A percentile compares a stretch with the other conserved stretches of the same genome.
These are phyloP conservation scores for Goffeauzyma gilvescens DNA, from an alignment of 768 basidiomycete genomes.

Conservation along the genomic window DNA sequence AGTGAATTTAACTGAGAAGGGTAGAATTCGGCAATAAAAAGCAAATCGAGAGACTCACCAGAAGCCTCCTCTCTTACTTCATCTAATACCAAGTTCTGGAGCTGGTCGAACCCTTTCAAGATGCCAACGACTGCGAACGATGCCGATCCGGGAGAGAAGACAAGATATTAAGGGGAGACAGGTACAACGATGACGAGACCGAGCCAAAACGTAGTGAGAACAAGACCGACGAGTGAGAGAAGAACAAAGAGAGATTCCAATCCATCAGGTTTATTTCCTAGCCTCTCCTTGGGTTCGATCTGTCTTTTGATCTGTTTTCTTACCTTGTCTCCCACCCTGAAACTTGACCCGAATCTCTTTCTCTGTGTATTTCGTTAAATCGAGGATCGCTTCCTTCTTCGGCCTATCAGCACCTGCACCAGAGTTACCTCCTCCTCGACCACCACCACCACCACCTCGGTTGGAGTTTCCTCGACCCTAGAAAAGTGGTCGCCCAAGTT, in stretches of 20 bases:
- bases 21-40: not conserved
- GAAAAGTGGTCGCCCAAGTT: too few species aligned
- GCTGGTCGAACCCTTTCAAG: conserved; percentile 87
- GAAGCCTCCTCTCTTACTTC: conserved; percentile 70
- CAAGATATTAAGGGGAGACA: conserved; percentile 1
- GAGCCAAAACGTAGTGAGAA: not conserved
- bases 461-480: not conserved
- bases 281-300: not conserved
- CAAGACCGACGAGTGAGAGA: not conserved
- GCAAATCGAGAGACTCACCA: conserved; percentile 35
- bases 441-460: conserved; percentile 31
- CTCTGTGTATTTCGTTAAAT: conserved; percentile 83
- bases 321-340: conserved; percentile 76
- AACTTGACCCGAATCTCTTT: conserved; percentile 88
- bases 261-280: not conserved
- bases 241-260: not conserved
- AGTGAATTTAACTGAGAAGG: not conserved
- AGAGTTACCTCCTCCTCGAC: conserved; percentile 39
- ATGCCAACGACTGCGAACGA: conserved; percentile 55
- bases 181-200: not conserved
- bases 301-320: not conserved
- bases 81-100: conserved; percentile 90
- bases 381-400: conserved; percentile 82
- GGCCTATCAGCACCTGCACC: conserved; percentile 45
- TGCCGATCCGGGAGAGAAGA: not conserved